Evolutionary conservation across 129 eudicot genomes (phyloP).

Genomic region (Flaveria robusta): DNA sequence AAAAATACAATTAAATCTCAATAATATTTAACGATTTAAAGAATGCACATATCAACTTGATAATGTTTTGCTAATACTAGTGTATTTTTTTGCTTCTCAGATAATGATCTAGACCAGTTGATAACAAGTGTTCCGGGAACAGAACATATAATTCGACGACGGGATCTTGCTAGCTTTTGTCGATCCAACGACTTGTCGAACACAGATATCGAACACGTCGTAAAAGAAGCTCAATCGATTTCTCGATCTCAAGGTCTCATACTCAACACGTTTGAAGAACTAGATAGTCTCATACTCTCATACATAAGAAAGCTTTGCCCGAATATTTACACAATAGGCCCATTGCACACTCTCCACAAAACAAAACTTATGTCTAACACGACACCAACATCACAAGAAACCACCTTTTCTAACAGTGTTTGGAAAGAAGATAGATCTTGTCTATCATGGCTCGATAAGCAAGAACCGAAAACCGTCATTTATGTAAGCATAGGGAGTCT

Average conservation of each 20-base stretch:
- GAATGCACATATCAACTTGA: too few relatives aligned
- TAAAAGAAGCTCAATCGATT: conserved; percentile 28
- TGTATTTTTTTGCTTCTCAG: background rate
- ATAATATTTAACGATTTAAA: too few relatives aligned
- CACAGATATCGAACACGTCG: conserved; percentile 10
- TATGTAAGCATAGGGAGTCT: conserved; percentile 46
- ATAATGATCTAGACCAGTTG: conserved; percentile 33
- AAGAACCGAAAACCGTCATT: conserved; percentile 32
- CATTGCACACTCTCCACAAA: conserved; percentile 38
- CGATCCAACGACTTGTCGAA: conserved; percentile 21
- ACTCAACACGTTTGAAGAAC: conserved; percentile 42
- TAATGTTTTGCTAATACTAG: too few relatives aligned
- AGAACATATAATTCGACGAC: conserved; percentile 39
- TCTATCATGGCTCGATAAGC: conserved; percentile 47
- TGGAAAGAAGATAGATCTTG: conserved; percentile 57
- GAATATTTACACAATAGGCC: conserved; percentile 42
- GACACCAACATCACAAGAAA: background rate
- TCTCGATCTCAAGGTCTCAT: conserved; percentile 46
- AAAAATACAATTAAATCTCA: too few relatives aligned
- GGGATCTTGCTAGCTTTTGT: conserved; percentile 48
- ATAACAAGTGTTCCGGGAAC: conserved; percentile 36
- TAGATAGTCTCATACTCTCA: conserved; percentile 30
- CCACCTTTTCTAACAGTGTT: conserved; percentile 34
- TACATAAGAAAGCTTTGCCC: conserved; percentile 35
- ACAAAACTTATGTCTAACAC: conserved; percentile 4